Conservation (phyloP, 257 asterid genomes). For the Solanum appendiculatum region DNA sequence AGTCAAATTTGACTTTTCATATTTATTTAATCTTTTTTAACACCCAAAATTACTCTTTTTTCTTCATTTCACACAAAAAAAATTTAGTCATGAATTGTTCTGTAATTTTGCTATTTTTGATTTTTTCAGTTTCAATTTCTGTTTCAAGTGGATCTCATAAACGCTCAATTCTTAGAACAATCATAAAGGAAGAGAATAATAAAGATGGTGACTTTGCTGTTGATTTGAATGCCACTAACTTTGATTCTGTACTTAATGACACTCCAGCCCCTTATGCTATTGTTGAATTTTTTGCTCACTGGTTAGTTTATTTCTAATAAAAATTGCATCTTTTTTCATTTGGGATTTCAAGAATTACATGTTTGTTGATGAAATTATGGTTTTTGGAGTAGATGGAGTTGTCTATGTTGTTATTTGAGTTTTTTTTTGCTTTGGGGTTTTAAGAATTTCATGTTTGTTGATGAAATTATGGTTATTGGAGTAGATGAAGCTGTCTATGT, state of each 20-base stretch:
- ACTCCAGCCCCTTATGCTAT: slow-evolving; percentile 63
- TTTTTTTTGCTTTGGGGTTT: background rate
- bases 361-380: background rate
- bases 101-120: slow-evolving; percentile 13
- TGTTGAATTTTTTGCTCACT: slow-evolving; percentile 84
- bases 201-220: slow-evolving; percentile 45
- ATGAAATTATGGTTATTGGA: background rate
- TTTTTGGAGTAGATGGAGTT: background rate
- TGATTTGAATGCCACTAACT: slow-evolving; percentile 65
- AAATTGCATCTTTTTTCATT: background rate
- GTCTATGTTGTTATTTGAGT: background rate
- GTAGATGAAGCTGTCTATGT: no score
- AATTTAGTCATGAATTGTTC: background rate
- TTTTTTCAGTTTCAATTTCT: slow-evolving; percentile 16
- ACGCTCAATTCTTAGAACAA: slow-evolving; percentile 57
- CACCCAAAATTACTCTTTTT: no score
- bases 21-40: no score
- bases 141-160: slow-evolving; percentile 30
- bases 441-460: background rate
- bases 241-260: slow-evolving; percentile 56
- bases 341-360: background rate
- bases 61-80: background rate
- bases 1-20: no score
- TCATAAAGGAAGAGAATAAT: slow-evolving; percentile 4
- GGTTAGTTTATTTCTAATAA: slow-evolving; percentile 21